Conservation (phyloP, 139 green algal species). For the Pleodorina starrii region DNA sequence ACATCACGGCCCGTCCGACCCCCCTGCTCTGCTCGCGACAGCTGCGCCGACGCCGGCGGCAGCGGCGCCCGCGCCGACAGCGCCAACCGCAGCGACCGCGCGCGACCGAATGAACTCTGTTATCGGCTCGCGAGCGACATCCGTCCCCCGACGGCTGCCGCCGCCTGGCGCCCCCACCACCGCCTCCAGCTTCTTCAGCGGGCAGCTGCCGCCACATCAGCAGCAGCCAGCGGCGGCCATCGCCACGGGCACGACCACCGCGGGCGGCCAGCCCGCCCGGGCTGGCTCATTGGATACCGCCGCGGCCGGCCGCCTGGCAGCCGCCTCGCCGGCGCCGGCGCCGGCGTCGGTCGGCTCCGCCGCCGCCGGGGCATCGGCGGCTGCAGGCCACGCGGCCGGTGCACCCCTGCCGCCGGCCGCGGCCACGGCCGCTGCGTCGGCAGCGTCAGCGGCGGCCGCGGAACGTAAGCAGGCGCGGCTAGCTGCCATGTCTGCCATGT, state of each 20-base stretch:
- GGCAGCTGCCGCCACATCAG: neutral
- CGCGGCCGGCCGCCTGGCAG: too few relatives aligned
- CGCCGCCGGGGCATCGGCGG: neutral
- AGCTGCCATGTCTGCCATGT: slow-evolving; percentile 13
- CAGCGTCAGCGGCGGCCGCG: neutral
- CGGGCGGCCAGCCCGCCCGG: neutral
- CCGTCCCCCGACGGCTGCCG: neutral
- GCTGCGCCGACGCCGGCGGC: neutral
- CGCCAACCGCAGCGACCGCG: slow-evolving; percentile 5
- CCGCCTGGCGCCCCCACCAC: neutral
- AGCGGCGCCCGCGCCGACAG: neutral
- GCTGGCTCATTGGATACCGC: neutral
- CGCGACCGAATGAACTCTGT: slow-evolving; percentile 25
- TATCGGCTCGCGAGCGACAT: neutral
- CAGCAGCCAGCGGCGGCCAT: neutral
- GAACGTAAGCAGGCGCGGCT: slow-evolving; percentile 9
- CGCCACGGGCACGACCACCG: neutral
- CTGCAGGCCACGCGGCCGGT: neutral
- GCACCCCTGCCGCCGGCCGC: neutral
- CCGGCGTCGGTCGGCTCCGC: too few relatives aligned
- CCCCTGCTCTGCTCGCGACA: neutral
- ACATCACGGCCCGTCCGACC: neutral
- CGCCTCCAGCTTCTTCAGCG: neutral
- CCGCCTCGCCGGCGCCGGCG: too few relatives aligned
- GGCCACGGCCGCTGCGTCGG: neutral